phyloP scores from a whole-genome alignment of 2,329 filamentous ascomycete species.

The Colletotrichum somersetense region DNA sequence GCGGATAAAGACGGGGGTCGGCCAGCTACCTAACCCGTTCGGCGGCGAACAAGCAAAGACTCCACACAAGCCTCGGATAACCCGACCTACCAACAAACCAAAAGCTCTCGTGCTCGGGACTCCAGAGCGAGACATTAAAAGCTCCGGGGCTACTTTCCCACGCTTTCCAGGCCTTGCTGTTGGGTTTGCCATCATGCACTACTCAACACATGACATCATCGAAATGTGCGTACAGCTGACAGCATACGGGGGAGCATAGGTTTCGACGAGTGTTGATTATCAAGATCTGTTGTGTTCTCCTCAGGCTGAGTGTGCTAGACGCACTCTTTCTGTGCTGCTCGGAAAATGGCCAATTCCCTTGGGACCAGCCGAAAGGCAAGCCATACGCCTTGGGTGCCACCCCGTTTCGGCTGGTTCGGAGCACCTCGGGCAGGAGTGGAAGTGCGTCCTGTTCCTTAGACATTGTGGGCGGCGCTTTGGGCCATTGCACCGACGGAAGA shows the following conservation, averaged over 20 bases:
- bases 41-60: not conserved
- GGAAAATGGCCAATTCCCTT: not conserved
- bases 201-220: not conserved
- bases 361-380: not conserved
- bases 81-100: not conserved
- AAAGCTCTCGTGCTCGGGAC: not conserved
- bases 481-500: conserved; percentile 10
- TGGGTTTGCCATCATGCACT: not conserved
- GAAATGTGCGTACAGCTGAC: not conserved
- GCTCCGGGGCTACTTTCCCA: not conserved
- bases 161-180: not conserved
- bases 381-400: not conserved
- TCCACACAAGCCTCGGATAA: not conserved
- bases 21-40: not conserved
- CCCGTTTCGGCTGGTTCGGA: not conserved
- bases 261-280: not conserved
- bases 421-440: not conserved
- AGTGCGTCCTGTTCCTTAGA: not conserved
- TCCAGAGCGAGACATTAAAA: not conserved
- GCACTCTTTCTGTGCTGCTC: not conserved
- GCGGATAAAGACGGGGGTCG: not conserved
- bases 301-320: not conserved
- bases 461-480: not conserved
- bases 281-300: not conserved
- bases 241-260: not conserved